Evolutionary conservation across 2,329 filamentous ascomycete species (phyloP).

Genomic region (Coniochaeta sp.): DNA sequence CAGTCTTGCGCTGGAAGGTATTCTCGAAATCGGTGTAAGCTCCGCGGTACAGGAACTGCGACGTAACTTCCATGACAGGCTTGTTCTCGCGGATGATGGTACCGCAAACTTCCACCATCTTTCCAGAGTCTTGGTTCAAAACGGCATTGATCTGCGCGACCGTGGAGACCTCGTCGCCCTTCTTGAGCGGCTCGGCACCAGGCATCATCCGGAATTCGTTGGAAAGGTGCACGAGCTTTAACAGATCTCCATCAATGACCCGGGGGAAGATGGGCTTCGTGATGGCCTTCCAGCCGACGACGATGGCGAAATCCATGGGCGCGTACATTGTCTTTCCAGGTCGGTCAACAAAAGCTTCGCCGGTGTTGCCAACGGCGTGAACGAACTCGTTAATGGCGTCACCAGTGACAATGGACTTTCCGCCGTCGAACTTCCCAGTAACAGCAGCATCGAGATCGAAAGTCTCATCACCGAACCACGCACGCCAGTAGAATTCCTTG

Average conservation of each 20-base stretch:
- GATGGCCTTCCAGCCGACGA: conserved; percentile 98
- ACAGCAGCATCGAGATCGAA: conserved; percentile 80
- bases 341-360: conserved; percentile 92
- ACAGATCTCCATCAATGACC: conserved; percentile 88
- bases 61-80: conserved; percentile 96
- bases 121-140: conserved; percentile 95
- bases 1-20: conserved; percentile 95
- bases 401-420: conserved; percentile 75
- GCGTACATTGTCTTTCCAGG: conserved; percentile 91
- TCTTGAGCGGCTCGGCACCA: conserved; percentile 89
- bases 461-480: conserved; percentile 88
- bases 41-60: conserved; percentile 95
- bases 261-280: conserved; percentile 98
- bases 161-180: conserved; percentile 86
- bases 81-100: conserved; percentile 80
- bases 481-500: conserved; percentile 98
- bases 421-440: conserved; percentile 84
- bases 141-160: conserved; percentile 96
- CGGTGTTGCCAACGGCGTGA: conserved; percentile 96
- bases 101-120: conserved; percentile 99
- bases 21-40: conserved; percentile 91
- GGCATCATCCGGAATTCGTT: conserved; percentile 98
- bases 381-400: conserved; percentile 98
- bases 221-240: conserved; percentile 93
- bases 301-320: conserved; percentile 98